Evolutionary conservation across 805 yeast species (phyloP).

Genomic region (Kluyveromyces aestuarii): DNA sequence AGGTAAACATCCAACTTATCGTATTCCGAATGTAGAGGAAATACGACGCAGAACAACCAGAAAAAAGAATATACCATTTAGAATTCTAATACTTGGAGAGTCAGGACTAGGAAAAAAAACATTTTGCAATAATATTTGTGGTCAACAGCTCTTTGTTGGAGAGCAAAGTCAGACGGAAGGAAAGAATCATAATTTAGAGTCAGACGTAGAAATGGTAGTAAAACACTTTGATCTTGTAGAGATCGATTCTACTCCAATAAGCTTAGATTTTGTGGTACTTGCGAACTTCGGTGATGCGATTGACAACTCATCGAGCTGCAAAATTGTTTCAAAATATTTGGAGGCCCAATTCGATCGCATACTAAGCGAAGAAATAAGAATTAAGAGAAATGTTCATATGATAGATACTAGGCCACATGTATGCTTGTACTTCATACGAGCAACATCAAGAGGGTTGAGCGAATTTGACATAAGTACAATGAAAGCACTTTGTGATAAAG

Average conservation of each 20-base stretch:
- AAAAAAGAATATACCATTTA: constrained; percentile 53
- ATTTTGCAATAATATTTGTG: constrained; percentile 61
- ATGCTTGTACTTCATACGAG: constrained; percentile 65
- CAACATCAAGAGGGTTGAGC: constrained; percentile 40
- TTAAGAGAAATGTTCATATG: constrained; percentile 62
- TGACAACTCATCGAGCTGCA: constrained; percentile 46
- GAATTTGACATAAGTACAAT: constrained; percentile 56
- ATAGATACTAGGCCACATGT: constrained; percentile 70
- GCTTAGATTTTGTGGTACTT: constrained; percentile 54
- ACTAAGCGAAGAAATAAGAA: constrained; percentile 65
- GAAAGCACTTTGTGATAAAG: constrained; percentile 58
- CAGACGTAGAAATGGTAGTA: constrained; percentile 36
- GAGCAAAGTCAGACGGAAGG: constrained; percentile 19
- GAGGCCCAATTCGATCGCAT: constrained; percentile 66
- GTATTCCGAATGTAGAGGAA: constrained; percentile 24
- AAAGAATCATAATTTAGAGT: constrained; percentile 27
- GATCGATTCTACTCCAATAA: constrained; percentile 42
- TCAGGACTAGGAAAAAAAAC: constrained; percentile 70
- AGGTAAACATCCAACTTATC: neutral
- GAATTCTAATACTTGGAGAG: constrained; percentile 63
- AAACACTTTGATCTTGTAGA: constrained; percentile 49
- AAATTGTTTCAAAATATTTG: constrained; percentile 47
- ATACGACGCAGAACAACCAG: constrained; percentile 53
- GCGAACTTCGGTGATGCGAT: constrained; percentile 72
- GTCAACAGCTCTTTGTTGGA: constrained; percentile 34